phyloP scores from a whole-genome alignment of 2,329 filamentous ascomycete genomes.

The Cadophora gregata region DNA sequence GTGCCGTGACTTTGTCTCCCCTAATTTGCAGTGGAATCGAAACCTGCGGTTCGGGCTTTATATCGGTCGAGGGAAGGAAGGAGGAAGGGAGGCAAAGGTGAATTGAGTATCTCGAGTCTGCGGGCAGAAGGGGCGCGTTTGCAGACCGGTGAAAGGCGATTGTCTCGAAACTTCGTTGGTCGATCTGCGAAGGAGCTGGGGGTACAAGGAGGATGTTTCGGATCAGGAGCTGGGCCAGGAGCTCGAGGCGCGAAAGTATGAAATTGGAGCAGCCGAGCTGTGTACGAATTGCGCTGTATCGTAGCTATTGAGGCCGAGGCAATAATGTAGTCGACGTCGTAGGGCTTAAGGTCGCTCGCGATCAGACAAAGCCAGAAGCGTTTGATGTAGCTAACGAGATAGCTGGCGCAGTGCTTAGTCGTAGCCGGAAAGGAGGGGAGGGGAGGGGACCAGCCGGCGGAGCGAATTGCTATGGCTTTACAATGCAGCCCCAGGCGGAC shows the following conservation, averaged over 20 bases:
- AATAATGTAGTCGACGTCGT: background rate
- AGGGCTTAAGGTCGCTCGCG: slow-evolving; percentile 13
- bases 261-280: background rate
- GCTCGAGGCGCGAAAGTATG: slow-evolving; percentile 12
- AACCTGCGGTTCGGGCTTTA: slow-evolving; percentile 6
- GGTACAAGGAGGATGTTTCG: slow-evolving; percentile 14
- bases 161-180: slow-evolving; percentile 6
- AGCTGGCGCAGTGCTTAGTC: slow-evolving; percentile 17
- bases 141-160: background rate
- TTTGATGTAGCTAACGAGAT: background rate
- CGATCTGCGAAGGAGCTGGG: slow-evolving; percentile 7
- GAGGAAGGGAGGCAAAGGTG: background rate
- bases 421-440: slow-evolving; percentile 8
- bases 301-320: slow-evolving; percentile 3
- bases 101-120: slow-evolving; percentile 5
- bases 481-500: background rate
- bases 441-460: slow-evolving; percentile 13
- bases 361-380: background rate
- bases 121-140: slow-evolving; percentile 1
- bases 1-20: slow-evolving; percentile 21
- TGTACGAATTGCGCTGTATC: background rate
- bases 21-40: background rate
- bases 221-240: slow-evolving; percentile 3
- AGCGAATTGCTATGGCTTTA: slow-evolving; percentile 9
- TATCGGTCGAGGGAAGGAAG: background rate